phyloP scores from a whole-genome alignment of 2,329 filamentous ascomycete genomes.

The Xylaria sp. region DNA sequence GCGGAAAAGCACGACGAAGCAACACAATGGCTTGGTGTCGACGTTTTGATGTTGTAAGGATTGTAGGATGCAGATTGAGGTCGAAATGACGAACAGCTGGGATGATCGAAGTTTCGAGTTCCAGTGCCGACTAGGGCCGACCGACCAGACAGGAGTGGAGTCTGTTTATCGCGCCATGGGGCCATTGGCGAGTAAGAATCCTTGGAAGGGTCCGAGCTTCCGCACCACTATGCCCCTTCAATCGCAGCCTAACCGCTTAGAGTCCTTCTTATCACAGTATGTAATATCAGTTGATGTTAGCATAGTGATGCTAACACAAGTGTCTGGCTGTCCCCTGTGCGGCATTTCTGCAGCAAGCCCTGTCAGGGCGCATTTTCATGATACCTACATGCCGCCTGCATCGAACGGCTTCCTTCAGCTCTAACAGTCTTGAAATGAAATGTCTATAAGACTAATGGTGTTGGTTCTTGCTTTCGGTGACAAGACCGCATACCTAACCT shows the following conservation, averaged over 20 bases:
- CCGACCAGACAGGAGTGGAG: conserved; percentile 16
- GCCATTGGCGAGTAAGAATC: conserved; percentile 38
- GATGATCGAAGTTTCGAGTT: conserved; percentile 26
- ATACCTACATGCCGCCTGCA: conserved; percentile 9
- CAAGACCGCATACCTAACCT: not conserved
- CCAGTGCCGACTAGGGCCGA: conserved; percentile 4
- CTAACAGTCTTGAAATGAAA: conserved; percentile 2
- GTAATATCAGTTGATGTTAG: not conserved
- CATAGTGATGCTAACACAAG: conserved; percentile 11
- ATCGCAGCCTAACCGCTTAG: conserved; percentile 7
- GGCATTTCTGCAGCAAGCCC: conserved; percentile 16
- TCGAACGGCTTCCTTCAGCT: conserved; percentile 4
- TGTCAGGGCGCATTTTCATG: conserved; percentile 12
- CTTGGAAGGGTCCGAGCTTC: conserved; percentile 29
- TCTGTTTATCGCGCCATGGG: conserved; percentile 31
- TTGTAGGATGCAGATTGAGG: conserved; percentile 6
- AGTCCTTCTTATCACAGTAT: not conserved
- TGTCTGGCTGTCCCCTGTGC: not conserved
- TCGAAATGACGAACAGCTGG: conserved; percentile 14
- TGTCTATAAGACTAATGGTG: not conserved
- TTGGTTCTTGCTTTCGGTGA: not conserved
- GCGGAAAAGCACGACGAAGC: not conserved
- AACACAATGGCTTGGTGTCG: conserved; percentile 4
- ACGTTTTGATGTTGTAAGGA: conserved; percentile 6
- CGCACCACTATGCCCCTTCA: conserved; percentile 21